Evolutionary conservation across 2,329 filamentous ascomycete genomes (phyloP), one percentile per base, ranked within the genome.

Genomic region (Venturia carpophila): DNA sequence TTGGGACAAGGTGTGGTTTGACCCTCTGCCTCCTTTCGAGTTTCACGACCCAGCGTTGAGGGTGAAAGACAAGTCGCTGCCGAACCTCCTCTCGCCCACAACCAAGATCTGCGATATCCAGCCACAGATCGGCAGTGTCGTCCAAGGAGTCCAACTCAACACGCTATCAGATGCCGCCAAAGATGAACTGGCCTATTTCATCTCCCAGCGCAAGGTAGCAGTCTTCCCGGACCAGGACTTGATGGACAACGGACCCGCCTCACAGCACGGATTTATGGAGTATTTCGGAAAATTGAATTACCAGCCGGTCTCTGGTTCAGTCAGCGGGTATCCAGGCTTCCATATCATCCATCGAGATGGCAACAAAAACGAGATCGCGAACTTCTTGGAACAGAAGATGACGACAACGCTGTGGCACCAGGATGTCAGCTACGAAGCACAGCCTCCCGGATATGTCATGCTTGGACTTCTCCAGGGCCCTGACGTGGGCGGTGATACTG

Each of bases 181-280:
- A 64, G 79, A 83, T 65, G 80, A 82, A 68, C 77, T 83, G 13
- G 80, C 79, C 34, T 68, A 75, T 61, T 67, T 76, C 61, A 74
- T 75, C 56, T 73, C 73, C 5, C 73, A 76, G 67, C 70, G 74
- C 67, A 80, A 79, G 63, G 78, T 82, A 19, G 75, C 80, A 15
- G 79, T 80, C 42, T 82, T 82, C 72, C 79, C 79, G n/a, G 75
- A 81, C 42, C 79, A 82, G 66, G 79, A 83, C 65, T 75, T 81
- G 60, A 77, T 80, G 34, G 75, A 79, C 66, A 75, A 75, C 21
- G 77, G 78, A 9, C 78, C 77, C 3, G 74, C 73, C 5, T 71
- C 70, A 15, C 78, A 79, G 68, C 75, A 79, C 63, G 71, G 75
- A 1, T 80, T 79, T 66, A 78, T 78, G 71, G 71, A 75, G 52